Evolutionary conservation across 208 protist genomes (phyloP).

Genomic region (Leishmania turanica): DNA sequence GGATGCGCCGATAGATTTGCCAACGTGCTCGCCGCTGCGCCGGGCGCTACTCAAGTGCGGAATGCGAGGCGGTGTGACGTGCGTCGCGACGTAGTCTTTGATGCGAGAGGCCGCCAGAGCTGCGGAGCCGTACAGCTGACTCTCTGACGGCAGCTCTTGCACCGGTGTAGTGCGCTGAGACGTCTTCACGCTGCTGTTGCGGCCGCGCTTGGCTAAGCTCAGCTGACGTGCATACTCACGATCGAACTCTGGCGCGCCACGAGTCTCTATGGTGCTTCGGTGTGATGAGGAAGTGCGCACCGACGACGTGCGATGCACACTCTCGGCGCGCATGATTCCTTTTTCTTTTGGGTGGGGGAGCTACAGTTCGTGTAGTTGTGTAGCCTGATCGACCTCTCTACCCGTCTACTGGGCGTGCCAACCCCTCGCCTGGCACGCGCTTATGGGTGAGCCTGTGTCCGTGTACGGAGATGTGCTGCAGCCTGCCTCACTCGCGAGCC

Average conservation of each 20-base stretch:
- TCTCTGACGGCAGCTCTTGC: constrained; percentile 1
- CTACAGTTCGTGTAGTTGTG: background rate
- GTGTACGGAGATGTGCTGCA: background rate
- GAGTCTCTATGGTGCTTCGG: constrained; percentile 63
- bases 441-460: background rate
- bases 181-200: constrained; percentile 26
- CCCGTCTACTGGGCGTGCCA: background rate
- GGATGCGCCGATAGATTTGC: background rate
- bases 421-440: background rate
- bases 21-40: background rate
- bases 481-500: background rate
- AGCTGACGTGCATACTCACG: constrained; percentile 54
- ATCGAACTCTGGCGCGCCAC: constrained; percentile 60
- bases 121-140: constrained; percentile 11
- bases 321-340: constrained; percentile 1
- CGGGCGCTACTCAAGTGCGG: background rate
- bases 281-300: constrained; percentile 54
- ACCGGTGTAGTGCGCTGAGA: constrained; percentile 15
- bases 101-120: constrained; percentile 24
- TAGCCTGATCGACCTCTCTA: background rate
- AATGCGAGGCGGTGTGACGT: constrained; percentile 27
- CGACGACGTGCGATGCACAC: constrained; percentile 14
- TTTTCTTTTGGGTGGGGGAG: background rate
- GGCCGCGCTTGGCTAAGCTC: constrained; percentile 42
- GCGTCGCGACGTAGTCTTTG: constrained; percentile 37